Evolutionary conservation across 306 rosid genomes (phyloP).

Genomic region (Vigna nakashimae): DNA sequence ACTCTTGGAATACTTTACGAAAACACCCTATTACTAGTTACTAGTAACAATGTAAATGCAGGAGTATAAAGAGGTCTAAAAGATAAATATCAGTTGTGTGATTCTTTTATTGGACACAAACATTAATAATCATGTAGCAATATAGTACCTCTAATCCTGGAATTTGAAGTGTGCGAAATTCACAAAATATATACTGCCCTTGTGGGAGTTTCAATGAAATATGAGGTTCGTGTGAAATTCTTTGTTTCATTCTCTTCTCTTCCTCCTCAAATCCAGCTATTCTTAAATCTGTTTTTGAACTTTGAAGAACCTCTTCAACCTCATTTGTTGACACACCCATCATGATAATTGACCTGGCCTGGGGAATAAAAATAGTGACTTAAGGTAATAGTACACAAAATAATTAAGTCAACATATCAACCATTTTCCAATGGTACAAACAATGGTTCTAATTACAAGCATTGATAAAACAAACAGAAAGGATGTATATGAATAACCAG

Average conservation of each 20-base stretch:
- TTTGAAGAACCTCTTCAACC: slow-evolving; percentile 80
- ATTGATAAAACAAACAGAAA: slow-evolving; percentile 14
- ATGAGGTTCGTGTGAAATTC: slow-evolving; percentile 60
- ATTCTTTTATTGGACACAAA: slow-evolving; percentile 26
- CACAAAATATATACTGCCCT: slow-evolving; percentile 85
- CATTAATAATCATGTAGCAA: slow-evolving; percentile 27
- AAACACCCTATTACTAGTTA: slow-evolving; percentile 1
- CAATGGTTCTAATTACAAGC: slow-evolving; percentile 7
- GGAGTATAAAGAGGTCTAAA: background rate
- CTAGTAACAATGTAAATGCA: slow-evolving; percentile 12
- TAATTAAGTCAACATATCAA: slow-evolving; percentile 16
- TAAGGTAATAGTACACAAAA: slow-evolving; percentile 20
- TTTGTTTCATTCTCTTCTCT: slow-evolving; percentile 84
- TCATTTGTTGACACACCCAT: slow-evolving; percentile 85
- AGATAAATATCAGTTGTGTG: slow-evolving; percentile 27
- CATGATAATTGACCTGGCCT: slow-evolving; percentile 87
- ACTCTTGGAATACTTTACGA: background rate
- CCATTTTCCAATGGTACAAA: background rate
- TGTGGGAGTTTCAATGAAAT: slow-evolving; percentile 73
- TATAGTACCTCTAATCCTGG: slow-evolving; percentile 82
- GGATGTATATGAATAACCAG: background rate
- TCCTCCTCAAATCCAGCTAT: slow-evolving; percentile 92
- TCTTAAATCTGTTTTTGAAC: slow-evolving; percentile 70
- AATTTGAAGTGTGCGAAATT: slow-evolving; percentile 78
- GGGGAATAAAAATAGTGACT: slow-evolving; percentile 38